Evolutionary conservation across 441 rosid genomes (phyloP), one percentile per base, ranked within the genome.

Genomic region (Eutrema salsugineum): DNA sequence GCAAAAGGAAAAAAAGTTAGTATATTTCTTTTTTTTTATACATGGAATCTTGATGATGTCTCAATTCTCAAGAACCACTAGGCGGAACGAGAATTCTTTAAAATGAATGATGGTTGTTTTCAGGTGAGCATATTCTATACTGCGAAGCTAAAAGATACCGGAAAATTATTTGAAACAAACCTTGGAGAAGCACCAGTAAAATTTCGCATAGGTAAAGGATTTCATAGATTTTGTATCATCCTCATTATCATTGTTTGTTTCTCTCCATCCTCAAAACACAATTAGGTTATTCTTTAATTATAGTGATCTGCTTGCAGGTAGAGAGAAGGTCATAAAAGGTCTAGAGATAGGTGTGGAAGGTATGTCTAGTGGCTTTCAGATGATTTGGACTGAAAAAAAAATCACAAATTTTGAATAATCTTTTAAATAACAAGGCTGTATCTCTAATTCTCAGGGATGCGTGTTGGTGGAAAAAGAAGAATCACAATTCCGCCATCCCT

Each of bases 291-390:
- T 24, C 10, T 3, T 9, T 55, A 36, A 56, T 40, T 27, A 15
- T 47, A 19, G 8, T 55, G 60, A 66, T 38, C 30, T 68, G 38
- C 64, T 36, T 69, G 61, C 77, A 88, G 88, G 89, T 61, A 66
- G 40, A 42, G 66, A 50, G 40, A 72, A 76, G 9, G 85, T 82
- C 57, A 68, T 77, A 54, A 75, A 72, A 38, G 83, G 85, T 48
- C 83, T 85, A 78, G 74, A 75, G 71, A 77, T 80, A 28, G 89
- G 89, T 44, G 66, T 85, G 70, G 86, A 86, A 63, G 93, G 93
- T 86, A 83, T 75, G 91, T 86, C 82, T 75, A 57, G 20, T 35
- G 20, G 27, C 54, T 56, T 30, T 38, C 11, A 5, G 65, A 14
- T 51, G 11, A 54, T 36, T 4, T 61, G 39, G 55, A 5, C 27